Percentiles rank a stretch among this genome's conserved stretches.
phyloP scores from a whole-genome alignment of 768 basidiomycete species.

The Omphalotus guepiniiformis region DNA sequence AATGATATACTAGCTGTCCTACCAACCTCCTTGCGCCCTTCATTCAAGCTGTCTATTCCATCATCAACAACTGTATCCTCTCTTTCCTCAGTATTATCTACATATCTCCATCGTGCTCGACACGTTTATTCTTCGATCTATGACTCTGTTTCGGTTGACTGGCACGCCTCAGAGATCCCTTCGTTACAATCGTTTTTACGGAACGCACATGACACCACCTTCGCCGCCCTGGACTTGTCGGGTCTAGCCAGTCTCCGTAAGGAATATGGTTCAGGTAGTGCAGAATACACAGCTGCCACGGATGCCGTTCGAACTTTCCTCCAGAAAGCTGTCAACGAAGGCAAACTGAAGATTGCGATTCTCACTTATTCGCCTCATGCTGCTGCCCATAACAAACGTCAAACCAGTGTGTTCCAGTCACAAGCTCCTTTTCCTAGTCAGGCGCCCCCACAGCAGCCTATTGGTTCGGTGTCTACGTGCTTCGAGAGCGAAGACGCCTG shows the following conservation, averaged over 20 bases:
- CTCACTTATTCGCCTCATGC: constrained; percentile 41
- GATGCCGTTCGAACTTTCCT: constrained; percentile 46
- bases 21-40: constrained; percentile 43
- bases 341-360: constrained; percentile 44
- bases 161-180: constrained; percentile 30
- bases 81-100: constrained; percentile 50
- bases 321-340: constrained; percentile 33
- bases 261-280: constrained; percentile 45
- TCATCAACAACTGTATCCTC: constrained; percentile 30
- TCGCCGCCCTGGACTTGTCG: constrained; percentile 60
- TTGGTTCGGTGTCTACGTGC: constrained; percentile 60
- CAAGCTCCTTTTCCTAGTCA: constrained; percentile 45
- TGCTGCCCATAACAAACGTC: constrained; percentile 29
- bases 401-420: constrained; percentile 33
- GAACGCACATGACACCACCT: constrained; percentile 43
- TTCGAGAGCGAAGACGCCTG: constrained; percentile 52
- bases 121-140: constrained; percentile 55
- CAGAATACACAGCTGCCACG: constrained; percentile 47
- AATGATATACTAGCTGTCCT: constrained; percentile 43
- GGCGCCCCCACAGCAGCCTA: constrained; percentile 46
- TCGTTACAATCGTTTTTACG: constrained; percentile 51
- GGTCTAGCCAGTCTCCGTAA: constrained; percentile 45
- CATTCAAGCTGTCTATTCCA: constrained; percentile 39
- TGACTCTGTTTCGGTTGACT: constrained; percentile 33
- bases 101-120: constrained; percentile 54